Base-by-base conservation (phyloP, 345 rosid genomes). In the Citrus glauca region DNA sequence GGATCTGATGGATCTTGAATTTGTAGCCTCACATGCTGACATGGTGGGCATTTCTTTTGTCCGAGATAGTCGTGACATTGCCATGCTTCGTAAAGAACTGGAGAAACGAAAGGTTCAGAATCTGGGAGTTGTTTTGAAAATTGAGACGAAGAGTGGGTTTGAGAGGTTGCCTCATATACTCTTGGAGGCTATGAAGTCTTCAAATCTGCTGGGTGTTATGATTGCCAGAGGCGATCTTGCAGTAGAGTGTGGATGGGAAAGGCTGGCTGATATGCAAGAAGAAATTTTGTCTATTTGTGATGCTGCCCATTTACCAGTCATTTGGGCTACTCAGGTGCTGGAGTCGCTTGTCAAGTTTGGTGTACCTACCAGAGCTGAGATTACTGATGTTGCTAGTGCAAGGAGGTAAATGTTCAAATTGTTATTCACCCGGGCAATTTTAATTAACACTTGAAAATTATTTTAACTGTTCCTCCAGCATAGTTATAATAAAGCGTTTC, bases 191-290 rank as follows among this genome's bases (percentile, higher is more conserved):
- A 90, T 91, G 95, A 89, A 88, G 74, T 84, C 85, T 68, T 63
- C 82, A 10, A 89, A 91, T 85, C 95, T 91, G 33, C 68, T 91
- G 16, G 95, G 95, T 62, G 88, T 90, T 68, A 91, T 90, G 93
- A 86, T 91, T 80, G 95, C 93, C 25, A 71, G 93, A 82, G 95
- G 95, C 32, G 93, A 90, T 85, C 95, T 91, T 76, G 95, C 93
- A 0, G 95, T 91, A 42, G 95, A 91, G 75, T 90, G 95, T 78
- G 95, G 95, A 38, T 91, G 93, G 93, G 95, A 91, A 80, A 88
- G 83, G 70, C 80, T 91, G 73, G 90, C 92, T 75, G 84, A 84
- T 78, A 74, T 88, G 76, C 95, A 91, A 65, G 92, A 91, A n/a
- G 93, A 91, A 81, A 91, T 91, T 78, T 3, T 90, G 17, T 84